Percentiles rank a stretch among this genome's conserved stretches.
These are phyloP conservation scores for Candolleomyces eurysporus DNA, from an alignment of 768 basidiomycete genomes.

Conservation along the genomic window DNA sequence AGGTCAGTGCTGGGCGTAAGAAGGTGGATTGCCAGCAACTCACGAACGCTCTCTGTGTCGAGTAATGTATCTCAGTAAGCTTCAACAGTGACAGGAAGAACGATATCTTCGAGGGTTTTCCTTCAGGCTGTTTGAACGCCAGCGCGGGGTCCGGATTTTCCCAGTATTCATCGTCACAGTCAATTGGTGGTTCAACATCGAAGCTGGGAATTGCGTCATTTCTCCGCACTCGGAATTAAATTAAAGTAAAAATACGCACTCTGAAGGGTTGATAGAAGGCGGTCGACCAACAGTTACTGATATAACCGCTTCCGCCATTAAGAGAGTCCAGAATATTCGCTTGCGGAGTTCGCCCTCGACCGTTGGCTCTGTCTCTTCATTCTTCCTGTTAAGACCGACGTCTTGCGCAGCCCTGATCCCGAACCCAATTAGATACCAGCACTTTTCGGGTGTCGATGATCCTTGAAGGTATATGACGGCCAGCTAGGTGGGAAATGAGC, in stretches of 20 bases:
- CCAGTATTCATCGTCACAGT: conserved; percentile 73
- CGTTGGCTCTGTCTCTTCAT: conserved; percentile 28
- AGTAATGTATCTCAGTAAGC: conserved; percentile 49
- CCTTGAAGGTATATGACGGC: conserved; percentile 39
- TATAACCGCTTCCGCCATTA: conserved; percentile 15
- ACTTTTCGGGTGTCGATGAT: conserved; percentile 43
- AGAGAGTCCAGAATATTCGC: conserved; percentile 44
- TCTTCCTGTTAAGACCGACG: conserved; percentile 50
- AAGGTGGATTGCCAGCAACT: conserved; percentile 14
- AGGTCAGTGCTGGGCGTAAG: neutral
- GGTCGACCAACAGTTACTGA: conserved; percentile 53
- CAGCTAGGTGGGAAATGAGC: conserved; percentile 26
- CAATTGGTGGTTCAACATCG: conserved; percentile 57
- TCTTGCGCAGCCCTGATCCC: conserved; percentile 60
- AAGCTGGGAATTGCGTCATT: conserved; percentile 35
- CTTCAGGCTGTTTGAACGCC: conserved; percentile 54
- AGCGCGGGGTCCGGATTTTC: conserved; percentile 37
- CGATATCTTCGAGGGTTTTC: conserved; percentile 42
- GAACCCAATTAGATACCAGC: conserved; percentile 54
- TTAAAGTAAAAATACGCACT: conserved; percentile 31
- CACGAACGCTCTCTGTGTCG: conserved; percentile 51
- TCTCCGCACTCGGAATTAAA: neutral
- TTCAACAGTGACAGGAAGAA: conserved; percentile 46
- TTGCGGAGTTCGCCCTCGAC: conserved; percentile 63
- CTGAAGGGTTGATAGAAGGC: conserved; percentile 54